Evolutionary conservation across 306 rosid genomes (phyloP).

Genomic region (Hippophae gyantsensis): DNA sequence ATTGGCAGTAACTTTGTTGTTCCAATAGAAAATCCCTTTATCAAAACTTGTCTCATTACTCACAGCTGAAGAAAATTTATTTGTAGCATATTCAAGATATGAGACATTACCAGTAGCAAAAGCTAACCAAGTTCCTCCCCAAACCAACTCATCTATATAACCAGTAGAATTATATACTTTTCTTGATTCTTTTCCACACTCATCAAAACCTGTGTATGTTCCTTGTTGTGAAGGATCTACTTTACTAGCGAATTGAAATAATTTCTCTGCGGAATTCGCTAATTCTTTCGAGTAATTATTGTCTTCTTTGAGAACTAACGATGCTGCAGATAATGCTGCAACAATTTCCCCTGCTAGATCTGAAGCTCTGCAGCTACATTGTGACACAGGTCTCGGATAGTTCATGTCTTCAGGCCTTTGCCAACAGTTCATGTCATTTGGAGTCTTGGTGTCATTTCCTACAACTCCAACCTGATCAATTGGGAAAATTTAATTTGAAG

Average conservation of each 20-base stretch:
- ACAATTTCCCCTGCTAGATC: constrained; percentile 72
- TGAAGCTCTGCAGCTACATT: constrained; percentile 51
- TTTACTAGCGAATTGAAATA: constrained; percentile 28
- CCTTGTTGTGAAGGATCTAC: constrained; percentile 43
- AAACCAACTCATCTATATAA: constrained; percentile 57
- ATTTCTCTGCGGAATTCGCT: constrained; percentile 36
- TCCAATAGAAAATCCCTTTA: constrained; percentile 51
- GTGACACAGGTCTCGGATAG: constrained; percentile 49
- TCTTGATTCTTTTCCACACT: constrained; percentile 64
- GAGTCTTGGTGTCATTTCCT: constrained; percentile 19
- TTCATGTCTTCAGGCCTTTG: constrained; percentile 71
- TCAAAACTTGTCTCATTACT: constrained; percentile 35
- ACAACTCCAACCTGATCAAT: constrained; percentile 62
- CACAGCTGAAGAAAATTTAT: constrained; percentile 29
- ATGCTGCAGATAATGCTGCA: constrained; percentile 73
- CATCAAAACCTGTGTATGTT: constrained; percentile 41
- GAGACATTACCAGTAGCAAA: constrained; percentile 45
- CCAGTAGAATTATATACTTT: constrained; percentile 47
- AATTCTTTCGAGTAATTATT: constrained; percentile 37
- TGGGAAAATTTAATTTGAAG: neutral
- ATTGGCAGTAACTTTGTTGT: constrained; percentile 59
- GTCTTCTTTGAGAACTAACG: constrained; percentile 54
- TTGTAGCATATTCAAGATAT: constrained; percentile 42
- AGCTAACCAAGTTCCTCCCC: constrained; percentile 83
- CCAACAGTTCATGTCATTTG: constrained; percentile 59